Base-by-base conservation (phyloP, 192 early-diverging fungal species). In the Rhizoclosmatium sp. region DNA sequence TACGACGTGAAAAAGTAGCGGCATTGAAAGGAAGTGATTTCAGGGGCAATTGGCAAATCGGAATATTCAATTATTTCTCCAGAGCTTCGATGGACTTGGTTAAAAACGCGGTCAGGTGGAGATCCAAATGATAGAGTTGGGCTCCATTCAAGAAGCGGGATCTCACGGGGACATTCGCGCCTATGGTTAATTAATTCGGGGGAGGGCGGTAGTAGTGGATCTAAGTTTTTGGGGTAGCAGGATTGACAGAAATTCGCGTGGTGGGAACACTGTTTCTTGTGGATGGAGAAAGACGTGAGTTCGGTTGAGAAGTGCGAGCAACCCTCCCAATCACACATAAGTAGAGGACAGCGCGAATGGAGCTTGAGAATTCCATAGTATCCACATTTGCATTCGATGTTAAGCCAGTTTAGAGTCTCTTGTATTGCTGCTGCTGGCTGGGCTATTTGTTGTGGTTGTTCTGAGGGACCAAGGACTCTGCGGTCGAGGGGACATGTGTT, bases 21-120 rank as follows among this genome's bases (percentile, higher is more conserved):
- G 75, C 75, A 66, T 41, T 54, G 46, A 67, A 76, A 76, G 23
- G 54, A 48, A 40, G 75, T 47, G 23, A 76, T 76, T 76, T 76
- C 75, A 4, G 9, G 21, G 2, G 75, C 75, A 14, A 44, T 49
- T 39, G 21, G 75, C 75, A 76, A 66, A n/a, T 44, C 75, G 39
- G 54, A 59, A 67, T 76, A 67, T 4, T 66, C 75, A 44, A 76
- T 14, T 12, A 56, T 56, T 31, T 31, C 31, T 31, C 31, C 31
- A 31, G 51, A 7, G 16, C 5, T 12, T 54, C 51, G 5, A 16
- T 54, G 51, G 16, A 54, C 51, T 54, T 54, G 9, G 19, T 42
- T 19, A 41, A 45, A 47, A 4, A 69, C 67, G 10, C 56, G 7
- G 21, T 46, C 47, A 4, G 69, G 69, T 12, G 69, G 19, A 16